These are phyloP conservation scores for Zizania latifolia DNA, from an alignment of 176 grass and related monocot species.

Conservation along the genomic window DNA sequence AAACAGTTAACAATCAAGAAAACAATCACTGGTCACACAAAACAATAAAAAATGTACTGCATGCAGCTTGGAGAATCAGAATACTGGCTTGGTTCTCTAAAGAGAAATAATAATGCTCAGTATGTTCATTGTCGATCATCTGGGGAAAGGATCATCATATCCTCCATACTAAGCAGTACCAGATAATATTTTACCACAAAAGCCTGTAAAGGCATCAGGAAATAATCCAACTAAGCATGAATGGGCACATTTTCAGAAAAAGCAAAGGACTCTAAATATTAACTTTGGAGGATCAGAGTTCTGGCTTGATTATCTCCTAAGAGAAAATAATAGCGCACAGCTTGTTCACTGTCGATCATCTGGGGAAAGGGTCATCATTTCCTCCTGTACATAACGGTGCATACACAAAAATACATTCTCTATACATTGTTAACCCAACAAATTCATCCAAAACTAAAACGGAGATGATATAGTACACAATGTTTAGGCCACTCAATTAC, in stretches of 20 bases:
- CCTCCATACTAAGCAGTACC: not conserved
- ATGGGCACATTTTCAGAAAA: not conserved
- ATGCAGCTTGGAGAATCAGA: constrained; percentile 28
- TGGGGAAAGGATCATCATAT: constrained; percentile 53
- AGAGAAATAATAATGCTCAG: constrained; percentile 41
- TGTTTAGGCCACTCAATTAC: not conserved
- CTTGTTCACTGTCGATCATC: constrained; percentile 18
- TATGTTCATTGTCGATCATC: constrained; percentile 51
- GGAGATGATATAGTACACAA: not conserved
- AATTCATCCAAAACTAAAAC: not conserved
- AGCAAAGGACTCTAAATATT: not conserved
- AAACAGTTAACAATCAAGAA: not conserved
- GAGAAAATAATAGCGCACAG: constrained; percentile 11
- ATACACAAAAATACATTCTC: not conserved
- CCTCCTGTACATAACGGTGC: not conserved
- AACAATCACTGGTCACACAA: not conserved
- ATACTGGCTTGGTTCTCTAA: constrained; percentile 42
- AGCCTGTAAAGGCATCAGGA: not conserved
- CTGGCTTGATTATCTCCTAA: constrained; percentile 26
- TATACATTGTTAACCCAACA: too few species aligned
- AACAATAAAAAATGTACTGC: not conserved
- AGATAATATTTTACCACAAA: not conserved
- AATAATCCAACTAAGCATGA: not conserved
- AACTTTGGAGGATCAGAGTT: constrained; percentile 11
- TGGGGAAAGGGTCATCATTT: constrained; percentile 20